Conservation (phyloP, 2,329 filamentous ascomycete species). For the Trichoderma harzianum region DNA sequence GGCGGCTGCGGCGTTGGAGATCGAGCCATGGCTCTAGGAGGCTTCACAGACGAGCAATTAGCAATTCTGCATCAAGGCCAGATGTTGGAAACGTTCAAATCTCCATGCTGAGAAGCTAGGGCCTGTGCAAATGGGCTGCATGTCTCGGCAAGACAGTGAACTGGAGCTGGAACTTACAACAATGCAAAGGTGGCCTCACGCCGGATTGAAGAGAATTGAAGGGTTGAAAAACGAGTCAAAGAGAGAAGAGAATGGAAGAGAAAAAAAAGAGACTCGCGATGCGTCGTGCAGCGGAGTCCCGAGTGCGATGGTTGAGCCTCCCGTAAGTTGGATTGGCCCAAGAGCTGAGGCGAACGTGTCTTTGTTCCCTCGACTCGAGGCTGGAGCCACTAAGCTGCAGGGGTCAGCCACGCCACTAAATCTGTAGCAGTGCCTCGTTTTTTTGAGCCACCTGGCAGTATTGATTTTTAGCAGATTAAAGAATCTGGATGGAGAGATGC, state of each 20-base stretch:
- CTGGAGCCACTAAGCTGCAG: conserved; percentile 15
- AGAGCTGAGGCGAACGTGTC: conserved; percentile 19
- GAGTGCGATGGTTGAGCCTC: conserved; percentile 11
- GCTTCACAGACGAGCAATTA: conserved; percentile 9
- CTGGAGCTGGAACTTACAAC: conserved; percentile 22
- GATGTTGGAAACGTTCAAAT: not conserved
- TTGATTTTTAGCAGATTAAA: not conserved
- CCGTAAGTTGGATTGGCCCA: conserved; percentile 9
- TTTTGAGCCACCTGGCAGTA: not conserved
- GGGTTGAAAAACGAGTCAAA: not conserved
- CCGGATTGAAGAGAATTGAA: not conserved
- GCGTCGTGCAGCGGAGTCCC: conserved; percentile 13
- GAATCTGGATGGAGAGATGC: not conserved
- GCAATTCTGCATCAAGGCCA: not conserved
- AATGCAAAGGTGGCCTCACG: not conserved
- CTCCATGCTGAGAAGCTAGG: not conserved
- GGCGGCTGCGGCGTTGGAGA: conserved; percentile 46
- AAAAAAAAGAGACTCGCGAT: conserved; percentile 14
- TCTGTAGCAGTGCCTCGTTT: not conserved
- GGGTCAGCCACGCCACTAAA: conserved; percentile 7
- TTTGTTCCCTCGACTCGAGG: not conserved
- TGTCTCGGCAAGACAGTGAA: not conserved
- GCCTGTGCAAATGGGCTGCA: not conserved
- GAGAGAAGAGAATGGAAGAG: conserved; percentile 8
- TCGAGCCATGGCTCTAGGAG: conserved; percentile 42